These are phyloP conservation scores for Stachybotrys chartarum DNA, from an alignment of 2,329 filamentous ascomycete species.

Conservation along the genomic window DNA sequence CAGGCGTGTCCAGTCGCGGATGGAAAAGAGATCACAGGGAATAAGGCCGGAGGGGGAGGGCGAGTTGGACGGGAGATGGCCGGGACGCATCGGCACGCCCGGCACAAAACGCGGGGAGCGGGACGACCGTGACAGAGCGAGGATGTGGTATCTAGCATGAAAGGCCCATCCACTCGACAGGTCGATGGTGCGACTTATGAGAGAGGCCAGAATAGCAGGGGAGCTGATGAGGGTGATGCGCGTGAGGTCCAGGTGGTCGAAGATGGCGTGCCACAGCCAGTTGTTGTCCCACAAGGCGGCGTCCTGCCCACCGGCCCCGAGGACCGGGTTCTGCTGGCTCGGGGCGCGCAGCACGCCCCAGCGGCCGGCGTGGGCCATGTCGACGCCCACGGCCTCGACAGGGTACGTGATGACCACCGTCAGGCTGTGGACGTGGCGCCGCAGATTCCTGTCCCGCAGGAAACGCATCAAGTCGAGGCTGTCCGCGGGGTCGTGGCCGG, in stretches of 20 bases:
- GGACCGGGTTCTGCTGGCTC: conserved; percentile 17
- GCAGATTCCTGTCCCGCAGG: conserved; percentile 25
- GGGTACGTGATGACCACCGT: conserved; percentile 30
- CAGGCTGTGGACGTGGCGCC: conserved; percentile 32
- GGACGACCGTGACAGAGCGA: conserved; percentile 35
- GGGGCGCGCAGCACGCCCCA: conserved; percentile 23
- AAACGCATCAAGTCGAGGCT: conserved; percentile 33
- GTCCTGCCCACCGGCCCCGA: conserved; percentile 15
- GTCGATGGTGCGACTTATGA: conserved; percentile 51
- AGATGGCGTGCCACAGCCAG: conserved; percentile 50
- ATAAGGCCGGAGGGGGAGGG: conserved; percentile 6
- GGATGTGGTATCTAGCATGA: conserved; percentile 53
- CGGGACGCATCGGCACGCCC: background rate
- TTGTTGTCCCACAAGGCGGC: conserved; percentile 20
- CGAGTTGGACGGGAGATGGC: conserved; percentile 7
- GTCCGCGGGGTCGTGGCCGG: conserved; percentile 9
- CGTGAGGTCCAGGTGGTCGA: conserved; percentile 44
- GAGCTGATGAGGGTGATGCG: conserved; percentile 53
- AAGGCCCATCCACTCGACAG: conserved; percentile 57
- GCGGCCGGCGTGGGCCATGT: conserved; percentile 15
- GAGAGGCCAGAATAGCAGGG: conserved; percentile 52
- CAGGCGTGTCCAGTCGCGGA: conserved; percentile 58
- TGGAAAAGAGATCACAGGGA: conserved; percentile 41
- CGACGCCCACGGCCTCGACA: conserved; percentile 13
- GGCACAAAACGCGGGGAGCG: background rate